Evolutionary conservation across 1,284 basidiomycete genomes (phyloP).

Genomic region (Lentinus polychrous): DNA sequence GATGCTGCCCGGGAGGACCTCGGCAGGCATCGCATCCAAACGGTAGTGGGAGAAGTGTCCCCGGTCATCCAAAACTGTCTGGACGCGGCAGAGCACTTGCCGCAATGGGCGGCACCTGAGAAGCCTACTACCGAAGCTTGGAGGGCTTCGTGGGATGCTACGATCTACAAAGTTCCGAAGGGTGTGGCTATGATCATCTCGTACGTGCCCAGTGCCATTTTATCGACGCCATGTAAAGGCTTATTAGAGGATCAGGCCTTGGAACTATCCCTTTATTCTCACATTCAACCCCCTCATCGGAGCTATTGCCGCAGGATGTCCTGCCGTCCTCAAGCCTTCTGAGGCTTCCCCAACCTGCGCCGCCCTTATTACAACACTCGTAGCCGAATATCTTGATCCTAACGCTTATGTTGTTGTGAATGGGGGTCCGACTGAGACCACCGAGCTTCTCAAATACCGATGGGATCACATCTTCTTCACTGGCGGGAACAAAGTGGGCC

Average conservation of each 20-base stretch:
- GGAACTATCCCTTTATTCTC: conserved; percentile 52
- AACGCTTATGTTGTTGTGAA: conserved; percentile 43
- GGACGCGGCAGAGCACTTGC: conserved; percentile 40
- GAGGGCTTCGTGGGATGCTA: conserved; percentile 35
- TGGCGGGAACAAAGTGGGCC: conserved; percentile 64
- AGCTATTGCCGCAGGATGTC: conserved; percentile 58
- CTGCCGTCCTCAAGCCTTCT: conserved; percentile 54
- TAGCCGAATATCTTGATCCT: conserved; percentile 60
- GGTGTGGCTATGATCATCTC: conserved; percentile 38
- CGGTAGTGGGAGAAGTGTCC: conserved; percentile 30
- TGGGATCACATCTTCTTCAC: conserved; percentile 79
- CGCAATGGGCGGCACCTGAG: conserved; percentile 47
- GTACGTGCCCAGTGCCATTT: conserved; percentile 17
- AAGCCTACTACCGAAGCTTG: conserved; percentile 29
- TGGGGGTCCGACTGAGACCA: conserved; percentile 48
- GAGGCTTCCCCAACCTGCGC: conserved; percentile 48
- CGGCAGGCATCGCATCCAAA: conserved; percentile 42
- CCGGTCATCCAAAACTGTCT: conserved; percentile 37
- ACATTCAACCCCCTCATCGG: conserved; percentile 45
- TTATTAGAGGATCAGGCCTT: conserved; percentile 29
- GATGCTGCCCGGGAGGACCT: conserved; percentile 47
- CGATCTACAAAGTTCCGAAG: conserved; percentile 45
- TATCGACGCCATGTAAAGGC: conserved; percentile 8
- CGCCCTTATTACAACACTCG: conserved; percentile 45
- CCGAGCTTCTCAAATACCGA: conserved; percentile 65